These are phyloP conservation scores for Solanum boliviense DNA, from an alignment of 257 asterid genomes.

Conservation along the genomic window DNA sequence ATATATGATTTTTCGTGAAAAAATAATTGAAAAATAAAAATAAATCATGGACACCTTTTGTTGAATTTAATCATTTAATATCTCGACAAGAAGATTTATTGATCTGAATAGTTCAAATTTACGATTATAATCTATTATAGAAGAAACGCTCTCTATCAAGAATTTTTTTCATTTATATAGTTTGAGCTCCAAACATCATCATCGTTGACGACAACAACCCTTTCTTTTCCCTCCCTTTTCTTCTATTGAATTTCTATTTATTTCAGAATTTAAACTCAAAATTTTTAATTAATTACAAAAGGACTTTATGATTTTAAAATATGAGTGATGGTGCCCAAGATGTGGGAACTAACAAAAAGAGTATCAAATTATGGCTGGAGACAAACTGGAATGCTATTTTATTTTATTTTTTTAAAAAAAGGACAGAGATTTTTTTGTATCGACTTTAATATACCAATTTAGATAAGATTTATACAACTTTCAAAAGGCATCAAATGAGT, in stretches of 20 bases:
- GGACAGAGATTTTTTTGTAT: background rate
- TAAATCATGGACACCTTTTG: background rate
- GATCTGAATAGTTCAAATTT: background rate
- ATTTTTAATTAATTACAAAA: too few species aligned
- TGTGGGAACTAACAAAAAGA: background rate
- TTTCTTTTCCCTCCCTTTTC: background rate
- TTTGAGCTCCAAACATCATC: background rate
- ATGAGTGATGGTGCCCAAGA: background rate
- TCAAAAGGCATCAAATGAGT: background rate
- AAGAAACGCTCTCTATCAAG: background rate
- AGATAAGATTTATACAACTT: background rate
- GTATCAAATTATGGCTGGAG: background rate
- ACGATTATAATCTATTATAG: background rate
- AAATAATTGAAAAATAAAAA: background rate
- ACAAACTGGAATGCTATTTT: background rate
- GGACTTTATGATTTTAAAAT: background rate
- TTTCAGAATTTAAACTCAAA: too few species aligned
- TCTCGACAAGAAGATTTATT: fast-evolving
- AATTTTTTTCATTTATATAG: background rate
- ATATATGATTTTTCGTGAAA: background rate
- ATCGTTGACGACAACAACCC: background rate
- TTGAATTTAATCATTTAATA: background rate
- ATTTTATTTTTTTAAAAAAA: too few species aligned
- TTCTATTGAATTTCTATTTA: too few species aligned
- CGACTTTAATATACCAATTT: background rate